Base-by-base conservation (phyloP, 2,329 filamentous ascomycete species). In the Cadophora sp. region DNA sequence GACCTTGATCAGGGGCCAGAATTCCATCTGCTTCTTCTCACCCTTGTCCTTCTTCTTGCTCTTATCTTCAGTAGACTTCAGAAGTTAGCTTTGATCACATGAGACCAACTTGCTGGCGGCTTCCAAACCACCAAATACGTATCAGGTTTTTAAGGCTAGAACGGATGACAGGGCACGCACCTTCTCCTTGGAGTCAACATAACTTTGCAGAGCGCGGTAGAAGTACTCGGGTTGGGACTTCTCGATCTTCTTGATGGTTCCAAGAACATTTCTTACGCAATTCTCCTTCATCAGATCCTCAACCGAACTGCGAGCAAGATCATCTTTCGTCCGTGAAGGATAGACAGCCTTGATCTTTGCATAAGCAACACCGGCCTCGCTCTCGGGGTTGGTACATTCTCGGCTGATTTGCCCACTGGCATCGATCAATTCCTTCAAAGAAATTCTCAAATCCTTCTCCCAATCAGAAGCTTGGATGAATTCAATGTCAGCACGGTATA, bases 341-440 rank as follows among this genome's bases (percentile, higher is more conserved):
- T 83, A 82, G 3, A 83, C 79, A 1, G 80, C 78, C 56, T 77
- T 76, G 43, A 84, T 80, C 67, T 83, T 83, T 1, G 79, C 79
- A 72, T 79, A 81, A 2, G 81, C 80, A 30, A 82, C 78, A 3
- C 60, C 59, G 13, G 61, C 59, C 22, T 67, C 66, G 27, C 56
- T 61, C 5, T 64, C 65, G 2, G 70, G 71, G 0, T 75, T 74
- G 1, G 81, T 80, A 27, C 73, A 72, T 1, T 73, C 71, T 1
- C 80, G 39, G 2, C 73, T 73, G 6, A 79, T 78, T 45, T 74
- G 72, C 1, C 79, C 47, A 18, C 24, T 75, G 45, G 77, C 77
- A 3, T 81, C 71, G 16, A 82, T 74, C 72, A 47, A 73, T 30
- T 83, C 81, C 16, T 74, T 70, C 64, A 80, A 76, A 1, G 83